Conservation (phyloP, 1,139 yeast species). For the Kodamaea sp. region DNA sequence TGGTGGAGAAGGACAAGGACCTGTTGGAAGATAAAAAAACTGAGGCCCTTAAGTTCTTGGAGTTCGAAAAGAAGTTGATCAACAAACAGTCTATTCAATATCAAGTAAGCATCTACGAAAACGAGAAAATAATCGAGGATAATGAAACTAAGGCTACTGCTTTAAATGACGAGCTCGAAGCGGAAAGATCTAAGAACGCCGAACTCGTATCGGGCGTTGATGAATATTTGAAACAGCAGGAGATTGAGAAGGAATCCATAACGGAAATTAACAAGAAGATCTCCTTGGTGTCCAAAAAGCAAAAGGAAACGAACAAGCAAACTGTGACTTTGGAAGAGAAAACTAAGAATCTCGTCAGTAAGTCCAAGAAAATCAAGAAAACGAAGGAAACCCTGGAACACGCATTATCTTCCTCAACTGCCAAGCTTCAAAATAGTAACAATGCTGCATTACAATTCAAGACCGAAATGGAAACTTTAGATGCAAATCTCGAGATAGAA, state of each 20-base stretch:
- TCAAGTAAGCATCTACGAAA: conserved; percentile 53
- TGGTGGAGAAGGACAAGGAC: conserved; percentile 76
- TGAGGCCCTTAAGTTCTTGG: conserved; percentile 67
- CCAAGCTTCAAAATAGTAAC: conserved; percentile 48
- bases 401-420: conserved; percentile 41
- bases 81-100: conserved; percentile 55
- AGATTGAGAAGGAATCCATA: conserved; percentile 30
- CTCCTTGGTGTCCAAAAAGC: conserved; percentile 34
- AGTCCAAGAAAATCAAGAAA: conserved; percentile 64
- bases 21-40: conserved; percentile 69
- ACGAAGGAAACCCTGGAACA: conserved; percentile 38
- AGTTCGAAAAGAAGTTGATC: conserved; percentile 62
- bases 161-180: conserved; percentile 44
- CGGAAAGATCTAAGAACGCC: conserved; percentile 50
- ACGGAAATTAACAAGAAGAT: conserved; percentile 31
- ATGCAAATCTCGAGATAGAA: conserved; percentile 51
- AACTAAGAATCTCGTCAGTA: conserved; percentile 60
- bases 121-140: conserved; percentile 41
- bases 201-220: conserved; percentile 45
- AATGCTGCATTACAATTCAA: conserved; percentile 44
- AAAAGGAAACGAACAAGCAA: conserved; percentile 43
- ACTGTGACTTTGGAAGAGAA: conserved; percentile 76
- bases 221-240: conserved; percentile 38
- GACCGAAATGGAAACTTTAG: conserved; percentile 47
- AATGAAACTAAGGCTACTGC: conserved; percentile 34